phyloP scores from a whole-genome alignment of 2,329 filamentous ascomycete genomes.

The Purpureocillium takamizusanense region DNA sequence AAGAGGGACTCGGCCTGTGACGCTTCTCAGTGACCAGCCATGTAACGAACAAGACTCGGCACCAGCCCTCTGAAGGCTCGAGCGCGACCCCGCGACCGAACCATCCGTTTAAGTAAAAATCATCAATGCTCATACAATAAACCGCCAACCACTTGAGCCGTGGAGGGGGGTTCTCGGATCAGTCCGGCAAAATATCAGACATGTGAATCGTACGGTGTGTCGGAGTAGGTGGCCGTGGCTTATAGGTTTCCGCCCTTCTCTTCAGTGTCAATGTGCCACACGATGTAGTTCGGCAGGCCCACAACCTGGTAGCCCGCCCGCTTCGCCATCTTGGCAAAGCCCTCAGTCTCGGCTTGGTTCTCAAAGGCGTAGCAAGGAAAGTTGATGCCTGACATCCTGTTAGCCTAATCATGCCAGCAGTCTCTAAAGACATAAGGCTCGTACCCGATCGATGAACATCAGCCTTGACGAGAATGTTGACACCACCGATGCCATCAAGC shows the following conservation, averaged over 20 bases:
- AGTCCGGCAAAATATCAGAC: conserved; percentile 13
- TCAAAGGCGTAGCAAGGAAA: conserved; percentile 96
- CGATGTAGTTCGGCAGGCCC: conserved; percentile 92
- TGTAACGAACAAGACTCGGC: too few species aligned
- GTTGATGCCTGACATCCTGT: conserved; percentile 65
- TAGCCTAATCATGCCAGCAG: conserved; percentile 10
- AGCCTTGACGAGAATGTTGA: conserved; percentile 95
- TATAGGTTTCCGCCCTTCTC: conserved; percentile 80
- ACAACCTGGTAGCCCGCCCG: conserved; percentile 86
- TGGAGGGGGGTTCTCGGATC: conserved; percentile 9
- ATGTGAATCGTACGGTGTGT: conserved; percentile 9
- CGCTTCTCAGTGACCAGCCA: too few species aligned
- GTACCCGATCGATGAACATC: conserved; percentile 91
- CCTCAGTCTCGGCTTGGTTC: conserved; percentile 97
- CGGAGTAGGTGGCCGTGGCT: background rate
- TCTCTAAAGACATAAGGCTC: conserved; percentile 15
- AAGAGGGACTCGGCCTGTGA: too few species aligned
- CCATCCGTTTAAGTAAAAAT: conserved; percentile 9
- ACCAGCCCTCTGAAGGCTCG: background rate
- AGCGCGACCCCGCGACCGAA: background rate
- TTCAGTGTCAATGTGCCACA: conserved; percentile 96
- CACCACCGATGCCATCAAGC: conserved; percentile 91
- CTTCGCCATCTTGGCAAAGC: conserved; percentile 98
- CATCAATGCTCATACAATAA: conserved; percentile 17
- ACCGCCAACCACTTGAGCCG: conserved; percentile 8